Base-by-base conservation (phyloP, 2,329 filamentous ascomycete genomes). In the Lasiodiplodia theobromae region DNA sequence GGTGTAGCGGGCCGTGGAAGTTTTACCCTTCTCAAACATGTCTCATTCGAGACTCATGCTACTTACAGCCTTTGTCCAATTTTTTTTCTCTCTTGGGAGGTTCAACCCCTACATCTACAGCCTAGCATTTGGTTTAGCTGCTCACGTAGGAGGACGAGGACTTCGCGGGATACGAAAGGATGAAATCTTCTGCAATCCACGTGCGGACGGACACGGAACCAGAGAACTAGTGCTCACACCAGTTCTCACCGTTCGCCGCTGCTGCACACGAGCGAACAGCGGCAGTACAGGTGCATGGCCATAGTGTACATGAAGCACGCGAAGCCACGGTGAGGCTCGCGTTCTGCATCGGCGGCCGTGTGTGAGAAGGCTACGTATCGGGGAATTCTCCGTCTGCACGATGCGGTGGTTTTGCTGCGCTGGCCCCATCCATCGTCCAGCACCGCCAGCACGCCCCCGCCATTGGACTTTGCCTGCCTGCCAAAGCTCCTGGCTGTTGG, bases 341-440 rank as follows among this genome's bases (percentile, higher is more conserved):
- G 56, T 38, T 31, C 23, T 38, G 34, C 54, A 38, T 38, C 54
- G 37, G 57, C 37, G 38, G 47, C 31, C 60, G 47, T 52, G 31
- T 47, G 52, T n/a, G 40, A 31, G 31, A 51, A 52, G 58, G 58
- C 58, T 63, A 25, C 58, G 47, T 38, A 37, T 64, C 28, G 44
- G 60, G 47, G 47, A 31, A 37, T 52, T 64, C 52, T 34, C 58
- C 47, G 47, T 47, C 12, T 37, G 60, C 60, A 64, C 52, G 60
- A 64, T 51, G 60, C 60, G 10, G 31, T 64, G 40, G 31, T 64
- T 23, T 47, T 64, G 60, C 60, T 64, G 60, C 60, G 60, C 47
- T 64, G 60, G 60, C 47, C 44, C 60, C 60, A 64, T 63, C 58
- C 58, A 63, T 25, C 58, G n/a, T 51, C 58, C 10, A 49, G 40